Base-by-base conservation (phyloP, 768 basidiomycete species). In the Rhodotorula diobovata region DNA sequence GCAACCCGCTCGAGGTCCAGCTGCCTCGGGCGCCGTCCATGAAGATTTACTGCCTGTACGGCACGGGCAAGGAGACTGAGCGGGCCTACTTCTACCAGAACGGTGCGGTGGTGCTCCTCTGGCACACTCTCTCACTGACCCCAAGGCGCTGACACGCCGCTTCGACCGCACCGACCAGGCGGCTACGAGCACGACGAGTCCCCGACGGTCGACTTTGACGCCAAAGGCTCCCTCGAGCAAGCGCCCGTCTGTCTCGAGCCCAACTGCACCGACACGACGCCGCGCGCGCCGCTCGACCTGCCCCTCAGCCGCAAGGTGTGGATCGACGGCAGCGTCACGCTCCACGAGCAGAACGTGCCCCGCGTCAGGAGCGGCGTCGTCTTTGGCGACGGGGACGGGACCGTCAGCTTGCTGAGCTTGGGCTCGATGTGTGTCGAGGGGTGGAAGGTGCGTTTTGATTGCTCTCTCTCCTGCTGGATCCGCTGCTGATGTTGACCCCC, bases 341-440 rank as follows among this genome's bases (percentile, higher is more conserved):
- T 89, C 71, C 89, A 46, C 32, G 75, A 76, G 34, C 30, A 71
- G 43, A 65, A 69, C 28, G 67, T 61, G 41, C 66, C 72, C 37
- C 62, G 50, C 28, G 72, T 75, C 1, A 43, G 72, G n/a, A 77
- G 70, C 72, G 94, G 94, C 20, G 91, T 97, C 63, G 90, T 89
- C 75, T 87, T 94, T 80, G 91, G 92, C 51, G 93, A 96, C 82
- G 95, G 93, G 15, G 96, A 98, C 79, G 95, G 96, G 21, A 97
- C 96, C 4, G 93, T 93, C 34, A 87, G 87, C 76, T 81, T 93
- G 53, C 77, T 94, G 45, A 91, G 90, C 74, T 83, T 93, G 63
- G 95, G 93, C 25, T 87, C 90, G n/a, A 96, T 98, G 93, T 97
- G 95, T 77, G 88, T 90, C 20, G 91, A 93, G 78, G 95, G 94